phyloP scores from a whole-genome alignment of 257 asterid species.

The Marsdenia floribunda region DNA sequence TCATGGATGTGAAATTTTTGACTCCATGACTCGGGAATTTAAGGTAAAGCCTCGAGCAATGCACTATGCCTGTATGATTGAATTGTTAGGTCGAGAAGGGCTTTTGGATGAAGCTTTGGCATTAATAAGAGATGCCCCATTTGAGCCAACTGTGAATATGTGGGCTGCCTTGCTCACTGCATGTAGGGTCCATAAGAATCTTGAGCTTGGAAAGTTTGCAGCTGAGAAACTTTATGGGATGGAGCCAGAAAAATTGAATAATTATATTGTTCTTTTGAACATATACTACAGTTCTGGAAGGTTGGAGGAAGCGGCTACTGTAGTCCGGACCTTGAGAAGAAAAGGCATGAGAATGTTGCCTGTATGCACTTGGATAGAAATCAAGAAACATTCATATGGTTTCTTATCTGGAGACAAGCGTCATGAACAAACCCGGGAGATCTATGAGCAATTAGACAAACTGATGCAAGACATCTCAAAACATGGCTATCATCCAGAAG shows the following conservation, averaged over 20 bases:
- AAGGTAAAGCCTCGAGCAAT: slow-evolving; percentile 73
- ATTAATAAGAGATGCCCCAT: slow-evolving; percentile 60
- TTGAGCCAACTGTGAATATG: slow-evolving; percentile 62
- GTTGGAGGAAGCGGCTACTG: slow-evolving; percentile 66
- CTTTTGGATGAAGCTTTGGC: slow-evolving; percentile 75
- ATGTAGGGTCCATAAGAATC: slow-evolving; percentile 68
- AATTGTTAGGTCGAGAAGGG: slow-evolving; percentile 74
- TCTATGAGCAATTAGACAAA: slow-evolving; percentile 43
- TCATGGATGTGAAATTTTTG: slow-evolving; percentile 65
- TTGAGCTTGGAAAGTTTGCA: slow-evolving; percentile 76
- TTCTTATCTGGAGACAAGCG: slow-evolving; percentile 65
- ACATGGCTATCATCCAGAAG: slow-evolving; percentile 42
- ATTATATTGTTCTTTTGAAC: slow-evolving; percentile 70
- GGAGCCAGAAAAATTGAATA: slow-evolving; percentile 83
- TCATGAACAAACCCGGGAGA: slow-evolving; percentile 45
- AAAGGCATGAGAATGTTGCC: slow-evolving; percentile 66
- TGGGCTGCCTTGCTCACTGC: slow-evolving; percentile 98
- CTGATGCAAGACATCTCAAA: slow-evolving; percentile 41
- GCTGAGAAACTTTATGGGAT: slow-evolving; percentile 76
- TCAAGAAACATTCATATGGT: slow-evolving; percentile 55
- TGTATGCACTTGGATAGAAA: slow-evolving; percentile 79
- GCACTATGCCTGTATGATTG: slow-evolving; percentile 87
- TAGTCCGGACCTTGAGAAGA: slow-evolving; percentile 52
- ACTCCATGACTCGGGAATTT: slow-evolving; percentile 63
- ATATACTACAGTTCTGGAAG: slow-evolving; percentile 55